Evolutionary conservation across 768 basidiomycete genomes (phyloP), one percentile per base, ranked within the genome.

Genomic region (Exidia glandulosa): DNA sequence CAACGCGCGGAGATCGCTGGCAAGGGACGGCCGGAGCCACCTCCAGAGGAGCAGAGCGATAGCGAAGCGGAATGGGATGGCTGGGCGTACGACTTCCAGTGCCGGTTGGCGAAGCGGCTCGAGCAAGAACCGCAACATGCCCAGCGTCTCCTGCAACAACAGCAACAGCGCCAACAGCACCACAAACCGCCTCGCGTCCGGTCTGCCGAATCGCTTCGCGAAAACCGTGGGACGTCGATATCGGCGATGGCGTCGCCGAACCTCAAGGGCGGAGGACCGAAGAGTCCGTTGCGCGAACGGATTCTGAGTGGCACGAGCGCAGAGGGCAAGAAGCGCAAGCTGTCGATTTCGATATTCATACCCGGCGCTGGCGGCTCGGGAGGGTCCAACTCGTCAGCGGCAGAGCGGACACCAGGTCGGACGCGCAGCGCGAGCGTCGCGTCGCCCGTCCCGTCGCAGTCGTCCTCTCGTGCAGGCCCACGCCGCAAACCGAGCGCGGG

Each of bases 291-390:
- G 25, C 30, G 27, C 50, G 30, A 54, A 27, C 50, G 50, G 27
- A 29, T 29, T 13, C 27, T 54, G 9, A 54, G 50, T 14, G 12
- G 25, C 10, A 27, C 50, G 25, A 25, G 50, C 50, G 27, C 27
- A 29, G 27, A 54, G 50, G 23, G 50, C 50, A 54, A 54, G 50
- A 54, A 54, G 50, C 50, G 50, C 50, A 54, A 54, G 50, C 50
- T 54, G 19, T 54, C 50, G 50, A 54, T 54, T 7, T 54, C 50
- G 25, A 54, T 54, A 27, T 54, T 54, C 50, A 54, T 54, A 2
- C 50, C 50, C 27, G 30, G 50, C 50, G 50, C 19, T 23, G 41
- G 41, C 41, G 36, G 36, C 36, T 12, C 10, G 10, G 7, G 19
- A 19, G 16, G 41, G 19, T 45, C 41, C 19, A 19, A 19, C 12